Evolutionary conservation across 2,329 filamentous ascomycete species (phyloP), one percentile per base, ranked within the genome.

Genomic region (Claviceps capensis): DNA sequence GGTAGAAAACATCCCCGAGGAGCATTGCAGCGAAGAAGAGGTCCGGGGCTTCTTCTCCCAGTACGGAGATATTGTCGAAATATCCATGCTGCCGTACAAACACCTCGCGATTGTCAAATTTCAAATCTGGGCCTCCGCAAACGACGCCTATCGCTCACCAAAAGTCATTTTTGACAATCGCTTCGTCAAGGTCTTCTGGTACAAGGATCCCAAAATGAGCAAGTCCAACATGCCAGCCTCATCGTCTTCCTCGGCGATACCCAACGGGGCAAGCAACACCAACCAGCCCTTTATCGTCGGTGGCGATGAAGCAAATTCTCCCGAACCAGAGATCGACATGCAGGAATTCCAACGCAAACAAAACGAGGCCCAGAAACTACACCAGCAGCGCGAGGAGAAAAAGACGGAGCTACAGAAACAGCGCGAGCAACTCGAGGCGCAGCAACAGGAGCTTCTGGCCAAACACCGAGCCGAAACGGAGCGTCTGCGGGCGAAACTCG

Each of bases 141-240:
- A 81, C 54, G 76, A 78, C 16, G 87, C 87, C 2, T 88, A 87
- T 63, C 76, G 77, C 47, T 89, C 84, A 8, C 86, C 87, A 0
- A 88, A 88, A 61, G 83, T 82, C 47, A 83, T 93, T 45, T 93
- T 91, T 61, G 85, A 90, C 60, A 93, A 91, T 59, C 76, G 87
- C 11, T 93, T 93, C 59, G 87, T 93, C 48, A 90, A 88, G 60
- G 83, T 91, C 0, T 89, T 84, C 60, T 91, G 86, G 86, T 76
- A 81, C 62, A 83, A 80, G 58, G 75, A 77, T 5, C 30, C 30
- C 3, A 73, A 76, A 26, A 66, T 68, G 16, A 69, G 73, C 17
- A 66, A 68, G n/a, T 69, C 73, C 22, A 49, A 47, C 4, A 14
- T 58, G 43, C 61, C 41, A 19, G 4, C 9, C 30, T 34, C 30